phyloP scores from a whole-genome alignment of 768 basidiomycete genomes.

The Tricholoma matsutake region DNA sequence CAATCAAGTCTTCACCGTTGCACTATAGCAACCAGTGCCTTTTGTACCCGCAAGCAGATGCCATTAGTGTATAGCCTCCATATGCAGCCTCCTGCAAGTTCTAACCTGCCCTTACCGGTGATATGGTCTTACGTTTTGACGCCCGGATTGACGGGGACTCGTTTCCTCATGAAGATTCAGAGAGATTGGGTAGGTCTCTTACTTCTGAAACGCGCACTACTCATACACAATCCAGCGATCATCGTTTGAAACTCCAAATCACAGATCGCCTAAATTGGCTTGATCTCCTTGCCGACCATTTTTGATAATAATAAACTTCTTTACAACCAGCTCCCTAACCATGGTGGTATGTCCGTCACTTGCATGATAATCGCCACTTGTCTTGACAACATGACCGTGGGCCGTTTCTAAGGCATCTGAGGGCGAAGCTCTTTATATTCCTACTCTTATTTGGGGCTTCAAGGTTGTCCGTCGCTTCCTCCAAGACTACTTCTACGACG shows the following conservation, averaged over 20 bases:
- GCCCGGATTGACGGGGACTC: background rate
- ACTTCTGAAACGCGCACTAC: background rate
- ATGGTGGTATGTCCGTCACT: slow-evolving; percentile 31
- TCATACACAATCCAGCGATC: slow-evolving; percentile 8
- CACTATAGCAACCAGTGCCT: too few species aligned
- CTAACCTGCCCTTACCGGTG: too few species aligned
- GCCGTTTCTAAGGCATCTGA: slow-evolving; percentile 49
- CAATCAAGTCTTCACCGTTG: too few species aligned
- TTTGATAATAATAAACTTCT: slow-evolving; percentile 36
- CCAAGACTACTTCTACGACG: slow-evolving; percentile 19
- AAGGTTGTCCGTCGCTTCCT: slow-evolving; percentile 33
- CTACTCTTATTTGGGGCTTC: slow-evolving; percentile 23
- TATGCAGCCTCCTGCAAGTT: too few species aligned
- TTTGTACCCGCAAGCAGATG: too few species aligned
- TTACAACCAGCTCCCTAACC: slow-evolving; percentile 27
- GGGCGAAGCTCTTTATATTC: slow-evolving; percentile 39
- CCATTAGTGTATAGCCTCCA: too few species aligned
- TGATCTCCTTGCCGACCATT: slow-evolving; percentile 65
- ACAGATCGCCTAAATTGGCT: slow-evolving; percentile 24
- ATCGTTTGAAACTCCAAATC: slow-evolving; percentile 9
- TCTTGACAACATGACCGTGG: slow-evolving; percentile 56
- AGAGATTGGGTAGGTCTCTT: too few species aligned
- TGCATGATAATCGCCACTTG: slow-evolving; percentile 37
- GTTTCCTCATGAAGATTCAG: background rate
- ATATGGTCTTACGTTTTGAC: too few species aligned